These are phyloP conservation scores for Berberis vulgaris DNA, from an alignment of 164 flowering plant genomes.

Conservation along the genomic window DNA sequence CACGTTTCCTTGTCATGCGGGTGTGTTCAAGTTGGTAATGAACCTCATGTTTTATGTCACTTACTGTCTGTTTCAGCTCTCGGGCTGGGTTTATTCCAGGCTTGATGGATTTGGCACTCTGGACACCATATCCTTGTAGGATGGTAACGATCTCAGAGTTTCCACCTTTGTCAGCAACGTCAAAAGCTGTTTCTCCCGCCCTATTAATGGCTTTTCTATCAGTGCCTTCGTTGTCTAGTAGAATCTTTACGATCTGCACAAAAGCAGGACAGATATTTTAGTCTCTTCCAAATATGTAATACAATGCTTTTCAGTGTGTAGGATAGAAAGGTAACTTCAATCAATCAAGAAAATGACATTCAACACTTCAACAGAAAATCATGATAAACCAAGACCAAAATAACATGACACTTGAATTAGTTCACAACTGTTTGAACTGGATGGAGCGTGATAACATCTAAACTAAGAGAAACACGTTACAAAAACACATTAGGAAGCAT, in stretches of 20 bases:
- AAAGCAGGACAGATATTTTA: slow-evolving; percentile 1
- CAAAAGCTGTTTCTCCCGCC: slow-evolving; percentile 73
- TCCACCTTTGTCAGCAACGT: slow-evolving; percentile 77
- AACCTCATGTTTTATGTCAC: slow-evolving; percentile 94
- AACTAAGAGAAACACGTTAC: too few relatives aligned
- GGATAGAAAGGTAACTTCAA: too few relatives aligned
- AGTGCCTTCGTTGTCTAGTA: slow-evolving; percentile 38
- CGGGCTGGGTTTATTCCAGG: slow-evolving; percentile 48
- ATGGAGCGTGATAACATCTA: too few relatives aligned
- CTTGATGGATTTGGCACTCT: slow-evolving; percentile 37
- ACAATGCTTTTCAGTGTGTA: background rate
- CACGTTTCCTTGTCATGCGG: slow-evolving; percentile 62
- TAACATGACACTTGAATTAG: too few relatives aligned
- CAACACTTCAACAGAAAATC: too few relatives aligned
- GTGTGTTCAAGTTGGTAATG: slow-evolving; percentile 89
- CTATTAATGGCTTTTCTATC: slow-evolving; percentile 52
- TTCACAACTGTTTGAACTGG: too few relatives aligned
- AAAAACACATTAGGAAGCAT: too few relatives aligned
- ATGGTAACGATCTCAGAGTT: slow-evolving; percentile 33
- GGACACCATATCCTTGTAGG: slow-evolving; percentile 59
- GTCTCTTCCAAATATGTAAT: background rate
- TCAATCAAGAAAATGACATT: too few relatives aligned
- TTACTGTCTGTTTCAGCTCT: slow-evolving; percentile 85
- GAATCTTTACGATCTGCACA: slow-evolving; percentile 65
- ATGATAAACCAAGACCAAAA: too few relatives aligned